A percentile compares a stretch with the other conserved stretches of the same genome.
These are phyloP conservation scores for Catunica adiposa DNA, from an alignment of 2,329 filamentous ascomycete genomes.

Conservation along the genomic window DNA sequence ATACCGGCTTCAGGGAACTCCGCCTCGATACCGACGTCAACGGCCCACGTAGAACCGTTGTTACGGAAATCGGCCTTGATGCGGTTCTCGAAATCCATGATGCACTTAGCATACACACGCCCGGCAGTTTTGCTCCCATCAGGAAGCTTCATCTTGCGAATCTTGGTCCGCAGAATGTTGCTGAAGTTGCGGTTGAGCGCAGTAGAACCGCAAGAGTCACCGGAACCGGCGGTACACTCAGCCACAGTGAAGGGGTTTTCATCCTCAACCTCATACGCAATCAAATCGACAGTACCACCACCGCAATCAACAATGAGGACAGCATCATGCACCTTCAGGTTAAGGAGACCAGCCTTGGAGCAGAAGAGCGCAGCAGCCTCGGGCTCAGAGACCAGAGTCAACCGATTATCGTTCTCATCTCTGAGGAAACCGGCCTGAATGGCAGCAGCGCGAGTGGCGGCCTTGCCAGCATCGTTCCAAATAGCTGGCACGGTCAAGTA, in stretches of 20 bases:
- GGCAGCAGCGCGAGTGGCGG: constrained; percentile 83
- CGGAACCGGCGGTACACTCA: constrained; percentile 91
- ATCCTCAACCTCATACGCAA: constrained; percentile 96
- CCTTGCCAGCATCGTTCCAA: constrained; percentile 98
- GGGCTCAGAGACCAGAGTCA: constrained; percentile 89
- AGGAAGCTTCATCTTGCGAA: constrained; percentile 96
- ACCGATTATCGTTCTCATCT: constrained; percentile 91
- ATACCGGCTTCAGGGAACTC: constrained; percentile 96
- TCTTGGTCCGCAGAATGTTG: constrained; percentile 94
- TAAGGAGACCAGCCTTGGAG: constrained; percentile 87
- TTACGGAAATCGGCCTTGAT: constrained; percentile 99
- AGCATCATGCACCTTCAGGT: constrained; percentile 97
- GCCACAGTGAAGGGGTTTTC: constrained; percentile 93
- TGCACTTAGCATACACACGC: constrained; percentile 95
- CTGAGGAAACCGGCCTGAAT: constrained; percentile 94
- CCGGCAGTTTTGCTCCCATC: constrained; percentile 96
- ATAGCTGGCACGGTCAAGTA: constrained; percentile 98
- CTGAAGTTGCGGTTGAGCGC: constrained; percentile 96
- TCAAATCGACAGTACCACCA: constrained; percentile 96
- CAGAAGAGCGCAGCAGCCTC: constrained; percentile 96
- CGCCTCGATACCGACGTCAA: constrained; percentile 95
- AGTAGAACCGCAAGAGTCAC: constrained; percentile 96
- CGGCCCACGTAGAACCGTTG: constrained; percentile 97
- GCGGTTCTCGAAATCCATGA: constrained; percentile 99
- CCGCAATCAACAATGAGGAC: constrained; percentile 96